A percentile compares a stretch with the other conserved stretches of the same genome.
These are phyloP conservation scores for Pseudocercospora cruenta DNA, from an alignment of 2,329 filamentous ascomycete genomes.

Conservation along the genomic window DNA sequence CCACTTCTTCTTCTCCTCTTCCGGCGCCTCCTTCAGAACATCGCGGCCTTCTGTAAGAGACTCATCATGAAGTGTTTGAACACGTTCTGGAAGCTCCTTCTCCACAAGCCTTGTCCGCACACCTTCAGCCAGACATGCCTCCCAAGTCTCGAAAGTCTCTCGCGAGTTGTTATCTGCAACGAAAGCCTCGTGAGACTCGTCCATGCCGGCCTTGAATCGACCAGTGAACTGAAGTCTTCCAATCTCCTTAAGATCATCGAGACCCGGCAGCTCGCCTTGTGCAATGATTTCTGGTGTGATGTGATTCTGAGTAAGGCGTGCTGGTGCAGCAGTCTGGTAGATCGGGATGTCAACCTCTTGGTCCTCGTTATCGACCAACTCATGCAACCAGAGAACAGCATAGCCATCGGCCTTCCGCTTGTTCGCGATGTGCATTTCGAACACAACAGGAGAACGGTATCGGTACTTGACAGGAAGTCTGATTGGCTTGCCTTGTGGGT, in stretches of 20 bases:
- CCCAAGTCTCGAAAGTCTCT: constrained; percentile 94
- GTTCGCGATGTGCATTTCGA: constrained; percentile 75
- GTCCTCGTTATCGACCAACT: constrained; percentile 79
- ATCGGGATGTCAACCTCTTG: constrained; percentile 83
- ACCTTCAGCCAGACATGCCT: constrained; percentile 86
- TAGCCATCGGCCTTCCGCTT: constrained; percentile 75
- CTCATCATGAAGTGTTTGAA: constrained; percentile 78
- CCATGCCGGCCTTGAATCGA: constrained; percentile 86
- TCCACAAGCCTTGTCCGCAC: constrained; percentile 73
- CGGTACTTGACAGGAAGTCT: constrained; percentile 86
- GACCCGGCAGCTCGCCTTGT: constrained; percentile 64
- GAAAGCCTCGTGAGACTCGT: constrained; percentile 81
- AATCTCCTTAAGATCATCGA: constrained; percentile 75
- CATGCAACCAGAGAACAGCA: constrained; percentile 82
- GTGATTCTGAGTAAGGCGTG: constrained; percentile 86
- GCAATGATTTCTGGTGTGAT: constrained; percentile 78
- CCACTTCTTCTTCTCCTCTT: constrained; percentile 77
- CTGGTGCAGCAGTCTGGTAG: constrained; percentile 77
- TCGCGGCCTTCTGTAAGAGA: constrained; percentile 80
- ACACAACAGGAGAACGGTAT: constrained; percentile 85
- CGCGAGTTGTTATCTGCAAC: constrained; percentile 84
- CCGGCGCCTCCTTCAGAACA: constrained; percentile 71
- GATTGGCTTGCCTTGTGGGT: constrained; percentile 55
- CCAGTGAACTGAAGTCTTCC: constrained; percentile 80
- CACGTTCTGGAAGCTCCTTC: constrained; percentile 71